Evolutionary conservation across 176 grass and related monocot genomes (phyloP).

Genomic region (Juncus effusus): DNA sequence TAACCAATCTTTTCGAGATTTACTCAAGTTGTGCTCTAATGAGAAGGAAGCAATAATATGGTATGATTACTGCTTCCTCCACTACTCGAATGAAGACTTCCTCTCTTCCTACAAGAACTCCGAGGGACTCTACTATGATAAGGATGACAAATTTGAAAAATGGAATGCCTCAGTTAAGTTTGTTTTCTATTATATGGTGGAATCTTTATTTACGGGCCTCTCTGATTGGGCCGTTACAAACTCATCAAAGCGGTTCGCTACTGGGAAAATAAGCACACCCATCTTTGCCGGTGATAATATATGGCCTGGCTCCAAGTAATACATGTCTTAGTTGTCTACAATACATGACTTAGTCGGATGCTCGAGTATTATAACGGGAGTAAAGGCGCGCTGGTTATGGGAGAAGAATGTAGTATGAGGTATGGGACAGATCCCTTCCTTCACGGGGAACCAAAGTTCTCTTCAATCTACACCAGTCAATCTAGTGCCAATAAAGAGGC

Average conservation of each 20-base stretch:
- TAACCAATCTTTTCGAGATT: conserved; percentile 11
- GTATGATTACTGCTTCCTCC: conserved; percentile 27
- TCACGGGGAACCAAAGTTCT: neutral
- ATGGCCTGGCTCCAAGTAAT: conserved; percentile 26
- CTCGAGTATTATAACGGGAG: neutral
- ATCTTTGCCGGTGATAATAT: conserved; percentile 5
- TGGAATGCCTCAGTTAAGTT: neutral
- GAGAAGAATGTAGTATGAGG: conserved; percentile 8
- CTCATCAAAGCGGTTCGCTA: conserved; percentile 34
- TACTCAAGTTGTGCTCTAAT: conserved; percentile 8
- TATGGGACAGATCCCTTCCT: conserved; percentile 22
- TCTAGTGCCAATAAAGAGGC: too few relatives aligned
- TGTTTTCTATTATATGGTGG: conserved; percentile 11
- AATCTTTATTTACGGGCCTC: conserved; percentile 19
- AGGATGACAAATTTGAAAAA: neutral
- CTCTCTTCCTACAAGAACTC: neutral
- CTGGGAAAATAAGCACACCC: conserved; percentile 10
- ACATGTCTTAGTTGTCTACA: neutral
- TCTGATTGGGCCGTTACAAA: conserved; percentile 10
- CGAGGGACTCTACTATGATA: accelerated
- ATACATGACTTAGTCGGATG: neutral
- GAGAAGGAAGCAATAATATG: neutral
- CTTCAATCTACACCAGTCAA: too few relatives aligned
- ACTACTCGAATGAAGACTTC: conserved; percentile 32
- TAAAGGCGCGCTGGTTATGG: neutral